These are phyloP conservation scores for Melanopsichium pennsylvanicum DNA, from an alignment of 1,284 basidiomycete species.

Conservation along the genomic window DNA sequence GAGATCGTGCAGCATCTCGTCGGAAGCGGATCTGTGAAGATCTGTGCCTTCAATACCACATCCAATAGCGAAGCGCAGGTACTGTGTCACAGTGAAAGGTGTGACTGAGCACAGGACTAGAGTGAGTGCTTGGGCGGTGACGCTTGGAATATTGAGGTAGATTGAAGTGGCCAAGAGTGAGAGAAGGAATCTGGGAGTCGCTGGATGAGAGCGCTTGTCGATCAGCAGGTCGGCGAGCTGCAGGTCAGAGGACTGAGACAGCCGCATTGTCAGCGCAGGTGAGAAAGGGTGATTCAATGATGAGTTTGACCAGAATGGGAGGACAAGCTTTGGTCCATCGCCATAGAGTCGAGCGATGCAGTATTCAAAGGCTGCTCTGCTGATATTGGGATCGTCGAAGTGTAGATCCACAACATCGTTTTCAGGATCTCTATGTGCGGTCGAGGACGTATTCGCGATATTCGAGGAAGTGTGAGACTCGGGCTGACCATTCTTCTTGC, in stretches of 20 bases:
- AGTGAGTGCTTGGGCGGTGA: constrained; percentile 78
- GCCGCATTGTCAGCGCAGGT: constrained; percentile 69
- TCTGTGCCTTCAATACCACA: constrained; percentile 72
- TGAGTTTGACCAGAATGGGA: constrained; percentile 54
- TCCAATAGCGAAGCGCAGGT: constrained; percentile 84
- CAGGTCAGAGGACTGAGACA: constrained; percentile 72
- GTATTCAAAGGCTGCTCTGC: constrained; percentile 58
- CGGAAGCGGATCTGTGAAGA: constrained; percentile 24
- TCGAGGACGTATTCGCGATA: neutral
- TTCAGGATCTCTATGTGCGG: constrained; percentile 5
- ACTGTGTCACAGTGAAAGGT: constrained; percentile 78
- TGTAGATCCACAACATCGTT: constrained; percentile 38
- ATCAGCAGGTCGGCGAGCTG: constrained; percentile 51
- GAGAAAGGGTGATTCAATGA: constrained; percentile 67
- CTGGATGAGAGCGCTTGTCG: constrained; percentile 71
- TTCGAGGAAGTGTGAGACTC: constrained; percentile 1
- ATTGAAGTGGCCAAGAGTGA: constrained; percentile 85
- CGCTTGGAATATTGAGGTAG: constrained; percentile 81
- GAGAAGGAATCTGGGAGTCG: constrained; percentile 81
- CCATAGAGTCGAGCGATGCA: constrained; percentile 59
- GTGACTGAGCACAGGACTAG: constrained; percentile 79
- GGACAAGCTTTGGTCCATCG: constrained; percentile 49
- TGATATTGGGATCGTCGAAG: constrained; percentile 61
- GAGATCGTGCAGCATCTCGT: constrained; percentile 36
- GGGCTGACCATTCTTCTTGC: constrained; percentile 23